phyloP scores from a whole-genome alignment of 345 rosid genomes.

The Theobroma cacao region DNA sequence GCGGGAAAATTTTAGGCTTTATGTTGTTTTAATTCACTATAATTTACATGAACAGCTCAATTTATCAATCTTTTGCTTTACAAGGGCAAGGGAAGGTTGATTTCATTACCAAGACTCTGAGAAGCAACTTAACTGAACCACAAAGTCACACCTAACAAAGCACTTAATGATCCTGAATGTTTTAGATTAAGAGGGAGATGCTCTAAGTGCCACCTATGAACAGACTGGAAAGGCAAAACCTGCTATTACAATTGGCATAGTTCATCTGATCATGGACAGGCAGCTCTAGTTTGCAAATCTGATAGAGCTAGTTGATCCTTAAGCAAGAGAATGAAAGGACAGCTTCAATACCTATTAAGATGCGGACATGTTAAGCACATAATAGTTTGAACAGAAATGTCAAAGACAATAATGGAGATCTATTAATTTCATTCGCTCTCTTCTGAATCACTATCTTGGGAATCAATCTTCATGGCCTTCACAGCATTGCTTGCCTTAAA shows the following conservation, averaged over 20 bases:
- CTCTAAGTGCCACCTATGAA: no score
- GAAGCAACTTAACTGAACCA: background rate
- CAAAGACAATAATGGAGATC: background rate
- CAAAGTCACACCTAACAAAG: no score
- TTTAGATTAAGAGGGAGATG: no score
- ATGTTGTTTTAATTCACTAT: no score
- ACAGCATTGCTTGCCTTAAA: constrained; percentile 21
- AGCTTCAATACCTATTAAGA: background rate
- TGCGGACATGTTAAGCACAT: background rate
- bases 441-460: constrained; percentile 12
- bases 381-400: background rate
- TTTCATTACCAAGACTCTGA: background rate
- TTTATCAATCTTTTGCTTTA: background rate
- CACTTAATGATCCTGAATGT: no score
- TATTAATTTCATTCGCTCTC: background rate
- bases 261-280: background rate
- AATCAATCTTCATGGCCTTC: constrained; percentile 23
- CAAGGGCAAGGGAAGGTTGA: background rate
- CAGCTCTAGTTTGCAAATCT: background rate
- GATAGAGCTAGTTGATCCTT: background rate
- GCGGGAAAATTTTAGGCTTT: background rate
- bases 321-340: background rate
- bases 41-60: background rate
- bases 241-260: background rate
- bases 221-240: background rate